phyloP scores from a whole-genome alignment of 1,284 basidiomycete genomes.

The Puccinia hordei region DNA sequence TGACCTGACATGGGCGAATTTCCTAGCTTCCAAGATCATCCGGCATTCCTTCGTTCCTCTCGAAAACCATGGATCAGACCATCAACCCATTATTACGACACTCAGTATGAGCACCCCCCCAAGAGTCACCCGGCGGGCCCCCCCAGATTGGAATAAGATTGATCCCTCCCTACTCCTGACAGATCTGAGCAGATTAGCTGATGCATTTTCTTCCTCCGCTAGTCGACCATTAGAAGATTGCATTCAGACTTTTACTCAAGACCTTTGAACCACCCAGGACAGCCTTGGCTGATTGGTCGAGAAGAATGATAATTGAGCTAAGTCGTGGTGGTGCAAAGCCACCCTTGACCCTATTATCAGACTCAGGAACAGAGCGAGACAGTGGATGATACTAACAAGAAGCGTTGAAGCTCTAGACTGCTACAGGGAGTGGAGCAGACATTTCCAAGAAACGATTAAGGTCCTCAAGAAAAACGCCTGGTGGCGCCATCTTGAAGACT shows the following conservation, averaged over 20 bases:
- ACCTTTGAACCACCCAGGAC: too few relatives aligned
- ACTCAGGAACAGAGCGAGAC: neutral
- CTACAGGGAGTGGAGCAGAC: too few relatives aligned
- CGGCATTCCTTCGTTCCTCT: neutral
- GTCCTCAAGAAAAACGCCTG: neutral
- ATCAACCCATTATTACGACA: neutral
- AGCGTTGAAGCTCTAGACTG: too few relatives aligned
- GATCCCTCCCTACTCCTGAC: too few relatives aligned
- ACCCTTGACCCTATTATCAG: neutral
- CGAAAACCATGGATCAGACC: neutral
- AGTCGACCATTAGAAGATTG: too few relatives aligned
- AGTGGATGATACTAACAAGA: neutral
- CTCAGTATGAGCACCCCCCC: too few relatives aligned
- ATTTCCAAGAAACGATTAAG: neutral
- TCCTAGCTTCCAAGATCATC: neutral
- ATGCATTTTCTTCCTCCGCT: too few relatives aligned
- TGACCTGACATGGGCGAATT: conserved; percentile 6
- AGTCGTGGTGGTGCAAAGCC: neutral
- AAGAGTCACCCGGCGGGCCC: too few relatives aligned
- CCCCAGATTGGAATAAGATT: too few relatives aligned
- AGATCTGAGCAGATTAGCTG: too few relatives aligned
- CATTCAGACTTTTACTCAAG: too few relatives aligned
- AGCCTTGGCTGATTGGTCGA: neutral
- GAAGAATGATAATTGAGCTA: too few relatives aligned
- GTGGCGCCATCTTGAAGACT: neutral